Base-by-base conservation (phyloP, 768 basidiomycete genomes). In the Paxillus involutus region DNA sequence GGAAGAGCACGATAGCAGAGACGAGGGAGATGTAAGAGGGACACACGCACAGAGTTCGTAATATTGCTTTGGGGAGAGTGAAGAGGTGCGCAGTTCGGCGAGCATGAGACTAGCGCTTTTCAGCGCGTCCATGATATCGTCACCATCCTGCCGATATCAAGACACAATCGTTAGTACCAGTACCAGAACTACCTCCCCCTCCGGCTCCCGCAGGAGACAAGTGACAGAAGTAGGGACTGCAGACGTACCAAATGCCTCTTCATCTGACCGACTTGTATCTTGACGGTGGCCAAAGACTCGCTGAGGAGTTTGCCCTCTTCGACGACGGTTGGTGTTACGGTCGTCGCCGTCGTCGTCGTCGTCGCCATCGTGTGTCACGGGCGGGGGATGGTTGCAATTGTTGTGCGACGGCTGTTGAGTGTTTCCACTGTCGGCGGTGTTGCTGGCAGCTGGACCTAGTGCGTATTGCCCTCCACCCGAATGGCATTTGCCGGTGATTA, bases 71-170 rank as follows among this genome's bases (percentile, higher is more conserved):
- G 94, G 92, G 2, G 91, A 89, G 59, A 98, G 79, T 10, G 91
- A 91, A 2, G 91, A 94, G 0, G 96, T 98, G 52, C 97, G 82
- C 21, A 98, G 80, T 67, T 98, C 97, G 11, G 94, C 92, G 47
- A 99, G 84, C 96, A 98, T 98, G 53, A 94, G 81, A 66, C 94
- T 97, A 2, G 97, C 95, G 54, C 89, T 89, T 76, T 99, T 98
- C 64, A 98, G 79, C 12, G 94, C 96, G 70, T 99, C 96, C 97
- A 99, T 99, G 57, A 98, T 87, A 67, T 94, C 91, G 75, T 98
- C 96, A 61, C 85, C 74, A 71, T 98, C 93, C 94, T 97, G 64
- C 40, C 47, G 47, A 5, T 35, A 35, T 35, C 35, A 19, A 19
- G 8, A 32, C 17, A 12, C 11, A 37, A 11, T 0, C 0, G 45